These are phyloP conservation scores for Lachancea waltii DNA, from an alignment of 805 yeast species.

Conservation along the genomic window DNA sequence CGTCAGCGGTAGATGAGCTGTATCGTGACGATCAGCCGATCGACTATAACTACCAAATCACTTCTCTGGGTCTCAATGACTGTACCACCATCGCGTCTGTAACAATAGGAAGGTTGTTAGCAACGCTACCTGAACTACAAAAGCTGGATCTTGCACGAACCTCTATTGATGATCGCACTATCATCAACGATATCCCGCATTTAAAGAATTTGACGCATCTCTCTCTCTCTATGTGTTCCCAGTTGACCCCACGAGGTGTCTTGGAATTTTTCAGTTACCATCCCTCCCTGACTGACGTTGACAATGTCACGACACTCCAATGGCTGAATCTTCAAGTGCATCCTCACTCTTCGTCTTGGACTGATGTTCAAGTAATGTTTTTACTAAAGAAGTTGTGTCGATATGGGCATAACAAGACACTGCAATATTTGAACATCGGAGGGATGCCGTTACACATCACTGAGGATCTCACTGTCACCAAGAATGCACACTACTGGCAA, in stretches of 20 bases:
- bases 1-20: conserved; percentile 27
- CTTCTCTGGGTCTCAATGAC: conserved; percentile 70
- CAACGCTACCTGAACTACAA: conserved; percentile 54
- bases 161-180: conserved; percentile 56
- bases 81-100: conserved; percentile 68
- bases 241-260: conserved; percentile 64
- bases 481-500: conserved; percentile 25
- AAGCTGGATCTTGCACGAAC: conserved; percentile 80
- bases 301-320: conserved; percentile 39
- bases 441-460: conserved; percentile 51
- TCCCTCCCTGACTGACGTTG: conserved; percentile 46
- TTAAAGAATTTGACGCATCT: conserved; percentile 64
- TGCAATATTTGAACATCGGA: conserved; percentile 49
- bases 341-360: conserved; percentile 52
- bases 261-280: conserved; percentile 64
- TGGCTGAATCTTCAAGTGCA: conserved; percentile 67
- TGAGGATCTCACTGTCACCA: conserved; percentile 21
- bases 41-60: conserved; percentile 27
- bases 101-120: conserved; percentile 39
- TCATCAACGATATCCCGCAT: conserved; percentile 46
- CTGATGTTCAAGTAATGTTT: conserved; percentile 45
- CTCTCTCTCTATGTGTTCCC: conserved; percentile 58
- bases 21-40: conserved; percentile 26
- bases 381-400: conserved; percentile 36
- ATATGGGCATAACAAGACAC: conserved; percentile 31